Evolutionary conservation across 345 rosid genomes (phyloP).

Genomic region (Raphanus raphanistrum): DNA sequence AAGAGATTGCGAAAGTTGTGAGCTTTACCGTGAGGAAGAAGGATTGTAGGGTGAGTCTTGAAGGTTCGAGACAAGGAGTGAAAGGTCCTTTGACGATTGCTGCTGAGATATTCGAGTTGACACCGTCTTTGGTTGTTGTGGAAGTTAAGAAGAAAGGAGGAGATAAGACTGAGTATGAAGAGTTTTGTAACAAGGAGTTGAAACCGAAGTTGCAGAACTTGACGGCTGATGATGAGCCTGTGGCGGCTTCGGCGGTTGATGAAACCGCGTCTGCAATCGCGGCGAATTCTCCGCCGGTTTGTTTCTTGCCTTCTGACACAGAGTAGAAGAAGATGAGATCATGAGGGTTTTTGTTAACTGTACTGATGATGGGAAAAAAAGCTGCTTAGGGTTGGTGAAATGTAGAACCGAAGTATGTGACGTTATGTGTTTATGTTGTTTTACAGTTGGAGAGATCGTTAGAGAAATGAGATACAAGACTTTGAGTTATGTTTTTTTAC

Average conservation of each 20-base stretch:
- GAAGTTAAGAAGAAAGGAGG: neutral
- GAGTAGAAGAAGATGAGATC: neutral
- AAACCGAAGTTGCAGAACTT: neutral
- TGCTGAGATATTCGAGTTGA: neutral
- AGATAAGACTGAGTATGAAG: neutral
- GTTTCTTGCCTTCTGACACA: neutral
- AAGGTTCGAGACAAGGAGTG: neutral
- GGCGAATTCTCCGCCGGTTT: neutral
- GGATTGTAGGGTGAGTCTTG: neutral
- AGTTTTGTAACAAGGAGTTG: neutral
- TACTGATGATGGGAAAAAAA: neutral
- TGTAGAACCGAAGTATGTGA: neutral
- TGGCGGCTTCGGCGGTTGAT: neutral
- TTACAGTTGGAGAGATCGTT: conserved; percentile 1
- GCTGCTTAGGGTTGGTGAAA: neutral
- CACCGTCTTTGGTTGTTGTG: neutral
- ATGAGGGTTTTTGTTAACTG: neutral
- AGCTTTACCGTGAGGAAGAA: neutral
- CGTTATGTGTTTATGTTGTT: neutral
- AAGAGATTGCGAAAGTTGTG: neutral
- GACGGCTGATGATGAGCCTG: neutral
- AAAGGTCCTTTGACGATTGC: neutral
- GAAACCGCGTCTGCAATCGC: neutral
- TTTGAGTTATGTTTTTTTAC: neutral
- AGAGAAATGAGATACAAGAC: neutral